phyloP scores from a whole-genome alignment of 1,284 basidiomycete genomes.

The Apiotrichum gamsii region DNA sequence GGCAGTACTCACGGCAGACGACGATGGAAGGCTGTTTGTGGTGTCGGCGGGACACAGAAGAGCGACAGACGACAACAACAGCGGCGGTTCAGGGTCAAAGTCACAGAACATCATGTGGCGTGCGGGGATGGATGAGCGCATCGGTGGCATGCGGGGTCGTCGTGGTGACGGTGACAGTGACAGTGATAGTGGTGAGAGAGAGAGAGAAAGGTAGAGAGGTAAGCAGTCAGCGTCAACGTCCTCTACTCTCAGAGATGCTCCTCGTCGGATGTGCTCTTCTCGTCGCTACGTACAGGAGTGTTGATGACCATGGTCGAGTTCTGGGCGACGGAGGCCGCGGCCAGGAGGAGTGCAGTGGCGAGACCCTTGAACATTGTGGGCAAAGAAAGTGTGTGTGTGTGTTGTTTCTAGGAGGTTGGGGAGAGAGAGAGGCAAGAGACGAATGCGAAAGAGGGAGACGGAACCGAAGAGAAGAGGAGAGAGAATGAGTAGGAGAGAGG shows the following conservation, averaged over 20 bases:
- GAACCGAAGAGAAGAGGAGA: neutral
- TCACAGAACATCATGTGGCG: too few species aligned
- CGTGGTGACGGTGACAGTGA: too few species aligned
- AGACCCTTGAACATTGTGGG: constrained; percentile 4
- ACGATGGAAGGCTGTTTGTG: neutral
- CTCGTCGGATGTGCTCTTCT: too few species aligned
- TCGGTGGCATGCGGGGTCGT: too few species aligned
- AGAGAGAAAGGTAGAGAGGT: too few species aligned
- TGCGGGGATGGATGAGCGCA: too few species aligned
- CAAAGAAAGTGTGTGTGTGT: neutral
- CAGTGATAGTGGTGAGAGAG: too few species aligned
- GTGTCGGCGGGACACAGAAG: too few species aligned
- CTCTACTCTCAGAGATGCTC: too few species aligned
- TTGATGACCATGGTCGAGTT: constrained; percentile 1
- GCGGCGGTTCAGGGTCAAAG: too few species aligned
- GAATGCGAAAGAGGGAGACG: neutral
- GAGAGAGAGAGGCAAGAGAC: constrained; percentile 19
- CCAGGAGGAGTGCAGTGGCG: constrained; percentile 8
- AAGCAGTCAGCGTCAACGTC: too few species aligned
- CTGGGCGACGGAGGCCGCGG: constrained; percentile 18
- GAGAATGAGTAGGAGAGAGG: neutral
- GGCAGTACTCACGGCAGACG: neutral
- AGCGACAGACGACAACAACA: too few species aligned
- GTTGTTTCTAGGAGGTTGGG: neutral
- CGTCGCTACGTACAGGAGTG: constrained; percentile 13